Base-by-base conservation (phyloP, 2,329 filamentous ascomycete species). In the Meredithiella fracta region DNA sequence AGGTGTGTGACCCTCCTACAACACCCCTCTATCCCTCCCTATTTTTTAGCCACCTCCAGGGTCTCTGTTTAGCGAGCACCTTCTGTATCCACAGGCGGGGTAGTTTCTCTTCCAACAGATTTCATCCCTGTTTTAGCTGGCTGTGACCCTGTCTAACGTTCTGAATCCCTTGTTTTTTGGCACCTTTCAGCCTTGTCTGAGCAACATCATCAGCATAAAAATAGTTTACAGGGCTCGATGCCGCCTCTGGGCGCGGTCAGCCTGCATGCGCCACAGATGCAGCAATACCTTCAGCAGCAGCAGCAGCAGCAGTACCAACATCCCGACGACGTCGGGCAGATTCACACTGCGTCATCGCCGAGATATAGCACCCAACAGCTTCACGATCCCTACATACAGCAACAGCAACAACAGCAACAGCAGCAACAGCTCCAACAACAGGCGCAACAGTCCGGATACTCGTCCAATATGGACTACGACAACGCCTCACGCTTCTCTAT, bases 371-470 rank as follows among this genome's bases (percentile, higher is more conserved):
- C 63, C 56, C 57, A 61, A 44, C 61, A 60, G 29, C 62, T 63
- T 53, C 61, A 61, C 14, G 59, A 62, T 20, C 59, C 47, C 6
- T 55, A 53, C 14, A 3, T n/a, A 22, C 50, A 38, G 14, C 50
- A 34, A 20, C 50, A 34, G 5, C 29, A 34, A 1, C 50, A 52
- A 42, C 38, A 44, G 52, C 52, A 54, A 44, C 51, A 31, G 26
- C 49, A 51, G 85, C 60, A 63, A 55, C 62, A 63, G 53, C 40
- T 55, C 2, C 59, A 62, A 23, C 55, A 57, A 20, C 61, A 63
- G 55, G 58, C 60, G 14, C 61, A 61, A 22, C 58, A 58, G 55
- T 14, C 34, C n/a, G 47, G 44, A 11, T 44, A n/a, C 40, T 44
- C 40, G n/a, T 7, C 40, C 47, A 17, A 8, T 44, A 44, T n/a